phyloP scores from a whole-genome alignment of 2,329 filamentous ascomycete genomes.

The Boeremia lycopersici region DNA sequence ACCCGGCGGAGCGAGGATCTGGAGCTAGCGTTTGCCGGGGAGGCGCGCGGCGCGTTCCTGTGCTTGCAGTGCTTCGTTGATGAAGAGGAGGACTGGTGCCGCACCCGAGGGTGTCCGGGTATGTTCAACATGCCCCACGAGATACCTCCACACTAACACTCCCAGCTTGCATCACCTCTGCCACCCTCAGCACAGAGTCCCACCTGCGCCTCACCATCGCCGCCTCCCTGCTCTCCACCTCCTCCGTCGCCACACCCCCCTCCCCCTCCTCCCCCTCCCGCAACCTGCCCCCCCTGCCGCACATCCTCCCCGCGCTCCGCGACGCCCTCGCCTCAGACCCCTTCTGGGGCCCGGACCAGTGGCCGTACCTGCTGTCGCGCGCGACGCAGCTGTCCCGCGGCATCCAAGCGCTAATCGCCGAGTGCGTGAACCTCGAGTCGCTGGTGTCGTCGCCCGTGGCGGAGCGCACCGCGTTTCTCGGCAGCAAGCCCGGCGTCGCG shows the following conservation, averaged over 20 bases:
- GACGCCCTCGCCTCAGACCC: conserved; percentile 49
- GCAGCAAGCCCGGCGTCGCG: conserved; percentile 27
- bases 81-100: conserved; percentile 64
- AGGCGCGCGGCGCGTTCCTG: conserved; percentile 62
- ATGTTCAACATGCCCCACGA: not conserved
- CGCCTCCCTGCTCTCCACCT: conserved; percentile 54
- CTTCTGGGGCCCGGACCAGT: conserved; percentile 53
- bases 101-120: conserved; percentile 60
- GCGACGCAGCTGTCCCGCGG: conserved; percentile 51
- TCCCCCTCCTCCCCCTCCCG: conserved; percentile 15
- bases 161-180: conserved; percentile 51
- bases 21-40: conserved; percentile 62
- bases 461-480: conserved; percentile 16
- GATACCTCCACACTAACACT: conserved; percentile 14
- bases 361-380: conserved; percentile 52
- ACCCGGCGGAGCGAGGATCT: conserved; percentile 57
- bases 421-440: conserved; percentile 51
- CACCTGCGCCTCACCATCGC: conserved; percentile 55
- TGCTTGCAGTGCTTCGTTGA: conserved; percentile 65
- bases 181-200: conserved; percentile 54
- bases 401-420: conserved; percentile 54
- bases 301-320: conserved; percentile 52
- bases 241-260: conserved; percentile 22
- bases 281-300: conserved; percentile 41
- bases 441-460: conserved; percentile 44